These are phyloP conservation scores for Leucocoprinus leucothites DNA, from an alignment of 768 basidiomycete genomes.

Conservation along the genomic window DNA sequence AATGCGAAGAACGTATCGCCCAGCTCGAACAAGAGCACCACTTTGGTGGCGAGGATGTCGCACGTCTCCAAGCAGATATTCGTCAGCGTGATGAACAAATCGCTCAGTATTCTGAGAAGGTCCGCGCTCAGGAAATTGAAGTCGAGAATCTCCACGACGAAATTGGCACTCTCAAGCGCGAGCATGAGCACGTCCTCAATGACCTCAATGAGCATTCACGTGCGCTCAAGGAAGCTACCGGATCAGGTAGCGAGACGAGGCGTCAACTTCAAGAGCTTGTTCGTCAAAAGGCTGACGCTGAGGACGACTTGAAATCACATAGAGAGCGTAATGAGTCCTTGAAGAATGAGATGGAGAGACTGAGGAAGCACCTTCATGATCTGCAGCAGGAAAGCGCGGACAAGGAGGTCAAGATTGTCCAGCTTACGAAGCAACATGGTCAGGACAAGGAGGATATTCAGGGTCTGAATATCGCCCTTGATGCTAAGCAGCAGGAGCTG, in stretches of 20 bases:
- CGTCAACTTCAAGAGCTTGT: conserved; percentile 47
- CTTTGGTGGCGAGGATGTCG: conserved; percentile 48
- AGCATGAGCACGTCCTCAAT: conserved; percentile 47
- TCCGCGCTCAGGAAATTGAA: conserved; percentile 48
- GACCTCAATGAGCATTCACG: conserved; percentile 48
- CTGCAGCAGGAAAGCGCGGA: conserved; percentile 81
- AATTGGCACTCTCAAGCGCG: conserved; percentile 50
- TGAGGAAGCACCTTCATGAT: conserved; percentile 61
- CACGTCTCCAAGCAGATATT: conserved; percentile 57
- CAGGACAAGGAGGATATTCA: conserved; percentile 74
- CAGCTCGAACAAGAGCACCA: conserved; percentile 55
- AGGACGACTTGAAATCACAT: conserved; percentile 45
- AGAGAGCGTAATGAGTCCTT: conserved; percentile 48
- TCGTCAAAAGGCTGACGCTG: conserved; percentile 51
- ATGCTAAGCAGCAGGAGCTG: conserved; percentile 92
- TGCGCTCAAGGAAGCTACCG: conserved; percentile 42
- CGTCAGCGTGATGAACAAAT: conserved; percentile 57
- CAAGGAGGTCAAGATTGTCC: conserved; percentile 77
- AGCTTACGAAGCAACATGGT: conserved; percentile 62
- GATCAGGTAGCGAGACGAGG: conserved; percentile 44
- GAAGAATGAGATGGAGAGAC: conserved; percentile 55
- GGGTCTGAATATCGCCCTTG: conserved; percentile 88
- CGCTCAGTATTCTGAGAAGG: conserved; percentile 40
- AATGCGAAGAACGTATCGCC: conserved; percentile 49
- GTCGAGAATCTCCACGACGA: conserved; percentile 53